Conservation (phyloP, 2,329 filamentous ascomycete genomes). For the Plenodomus lindquistii region DNA sequence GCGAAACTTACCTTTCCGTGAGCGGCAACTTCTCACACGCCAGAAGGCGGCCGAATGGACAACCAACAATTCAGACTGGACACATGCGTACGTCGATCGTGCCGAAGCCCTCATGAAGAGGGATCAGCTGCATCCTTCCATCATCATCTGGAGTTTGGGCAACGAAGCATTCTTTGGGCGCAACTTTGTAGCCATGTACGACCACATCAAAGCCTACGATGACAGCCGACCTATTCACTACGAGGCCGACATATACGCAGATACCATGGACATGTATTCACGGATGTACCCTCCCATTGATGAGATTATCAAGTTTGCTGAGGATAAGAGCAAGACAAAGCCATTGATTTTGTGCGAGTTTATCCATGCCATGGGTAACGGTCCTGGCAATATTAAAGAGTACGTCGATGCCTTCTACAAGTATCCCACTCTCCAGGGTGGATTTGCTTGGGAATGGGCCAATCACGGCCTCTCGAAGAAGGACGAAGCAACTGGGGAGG, state of each 20-base stretch:
- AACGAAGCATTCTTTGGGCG: conserved; percentile 74
- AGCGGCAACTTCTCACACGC: conserved; percentile 63
- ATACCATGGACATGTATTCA: conserved; percentile 67
- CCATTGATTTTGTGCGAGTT: conserved; percentile 63
- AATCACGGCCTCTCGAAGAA: conserved; percentile 51
- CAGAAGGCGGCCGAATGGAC: conserved; percentile 61
- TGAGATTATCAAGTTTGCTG: conserved; percentile 53
- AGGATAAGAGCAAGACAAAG: conserved; percentile 49
- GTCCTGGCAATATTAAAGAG: conserved; percentile 69
- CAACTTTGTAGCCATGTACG: conserved; percentile 70
- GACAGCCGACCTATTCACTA: conserved; percentile 66
- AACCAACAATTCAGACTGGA: conserved; percentile 64
- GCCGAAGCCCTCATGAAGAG: conserved; percentile 66
- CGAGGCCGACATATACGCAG: conserved; percentile 64
- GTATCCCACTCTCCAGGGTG: conserved; percentile 66
- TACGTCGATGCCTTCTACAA: conserved; percentile 67
- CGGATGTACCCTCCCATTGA: conserved; percentile 67
- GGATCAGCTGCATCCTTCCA: conserved; percentile 71
- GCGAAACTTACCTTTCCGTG: conserved; percentile 59
- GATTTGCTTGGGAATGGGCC: conserved; percentile 55
- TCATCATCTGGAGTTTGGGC: conserved; percentile 74
- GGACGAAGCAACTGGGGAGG: conserved; percentile 42
- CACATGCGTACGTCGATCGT: conserved; percentile 68
- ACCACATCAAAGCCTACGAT: conserved; percentile 63
- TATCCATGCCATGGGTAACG: conserved; percentile 72